Evolutionary conservation across 371 early-diverging fungal species (phyloP).

Genomic region (Vittaforma corneae): DNA sequence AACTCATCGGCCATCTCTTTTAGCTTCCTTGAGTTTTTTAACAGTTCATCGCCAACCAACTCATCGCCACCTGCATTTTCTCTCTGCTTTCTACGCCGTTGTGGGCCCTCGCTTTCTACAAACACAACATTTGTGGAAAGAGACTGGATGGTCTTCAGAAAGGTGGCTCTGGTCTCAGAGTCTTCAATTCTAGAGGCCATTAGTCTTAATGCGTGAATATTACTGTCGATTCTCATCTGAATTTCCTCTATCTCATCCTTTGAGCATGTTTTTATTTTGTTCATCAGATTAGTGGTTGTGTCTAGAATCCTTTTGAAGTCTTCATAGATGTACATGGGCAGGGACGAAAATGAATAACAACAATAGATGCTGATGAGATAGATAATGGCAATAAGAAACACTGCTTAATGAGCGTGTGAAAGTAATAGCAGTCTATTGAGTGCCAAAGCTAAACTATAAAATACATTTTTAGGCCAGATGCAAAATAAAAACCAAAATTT

Average conservation of each 20-base stretch:
- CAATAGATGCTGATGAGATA: no score
- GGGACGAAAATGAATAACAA: not conserved
- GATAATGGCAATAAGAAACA: no score
- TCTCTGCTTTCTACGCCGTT: not conserved
- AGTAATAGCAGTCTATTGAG: no score
- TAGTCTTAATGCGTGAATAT: constrained; percentile 23
- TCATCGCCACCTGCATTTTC: not conserved
- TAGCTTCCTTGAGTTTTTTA: constrained; percentile 6
- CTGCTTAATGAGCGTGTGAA: no score
- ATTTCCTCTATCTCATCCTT: constrained; percentile 19
- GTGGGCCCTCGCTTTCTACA: not conserved
- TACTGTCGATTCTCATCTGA: constrained; percentile 21
- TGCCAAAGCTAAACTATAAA: no score
- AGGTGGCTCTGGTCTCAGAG: not conserved
- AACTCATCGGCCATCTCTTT: constrained; percentile 11
- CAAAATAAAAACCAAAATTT: no score
- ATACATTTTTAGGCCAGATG: no score
- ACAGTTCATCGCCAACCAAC: constrained; percentile 13
- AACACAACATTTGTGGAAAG: not conserved
- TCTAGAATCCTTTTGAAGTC: constrained; percentile 15
- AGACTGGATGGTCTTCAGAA: not conserved
- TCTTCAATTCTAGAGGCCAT: constrained; percentile 10
- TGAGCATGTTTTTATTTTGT: not conserved
- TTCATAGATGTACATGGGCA: constrained; percentile 3
- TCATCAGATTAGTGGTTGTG: not conserved